Conservation (phyloP, 2,329 filamentous ascomycete genomes). For the Diaporthe batatas region DNA sequence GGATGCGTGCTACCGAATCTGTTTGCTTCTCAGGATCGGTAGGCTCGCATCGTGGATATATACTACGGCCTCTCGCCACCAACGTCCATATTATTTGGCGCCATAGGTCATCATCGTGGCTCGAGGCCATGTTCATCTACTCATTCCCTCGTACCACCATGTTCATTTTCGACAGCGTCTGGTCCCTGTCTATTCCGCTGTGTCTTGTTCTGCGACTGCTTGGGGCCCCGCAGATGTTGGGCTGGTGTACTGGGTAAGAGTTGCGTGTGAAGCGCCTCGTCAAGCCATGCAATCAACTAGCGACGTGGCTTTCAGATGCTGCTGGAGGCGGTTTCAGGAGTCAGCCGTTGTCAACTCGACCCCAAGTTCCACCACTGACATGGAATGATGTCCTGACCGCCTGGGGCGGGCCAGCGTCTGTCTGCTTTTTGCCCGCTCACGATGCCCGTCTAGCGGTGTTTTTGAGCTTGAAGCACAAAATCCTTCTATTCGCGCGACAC, state of each 20-base stretch:
- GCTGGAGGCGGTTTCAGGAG: conserved; percentile 2
- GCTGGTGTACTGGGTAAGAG: neutral
- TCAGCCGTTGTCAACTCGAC: neutral
- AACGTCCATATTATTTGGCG: neutral
- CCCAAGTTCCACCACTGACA: neutral
- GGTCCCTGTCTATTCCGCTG: neutral
- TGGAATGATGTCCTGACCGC: neutral
- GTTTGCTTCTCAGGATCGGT: neutral
- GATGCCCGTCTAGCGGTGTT: conserved; percentile 3
- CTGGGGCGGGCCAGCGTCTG: neutral
- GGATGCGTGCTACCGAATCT: neutral
- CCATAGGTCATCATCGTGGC: neutral
- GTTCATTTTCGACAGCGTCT: neutral
- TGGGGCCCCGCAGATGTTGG: neutral
- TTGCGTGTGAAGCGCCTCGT: neutral
- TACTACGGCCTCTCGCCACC: neutral
- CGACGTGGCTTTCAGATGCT: conserved; percentile 6
- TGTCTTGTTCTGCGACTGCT: conserved; percentile 16
- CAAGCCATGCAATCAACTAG: conserved; percentile 5
- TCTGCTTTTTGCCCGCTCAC: neutral
- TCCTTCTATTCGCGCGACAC: neutral
- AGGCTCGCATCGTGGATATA: neutral
- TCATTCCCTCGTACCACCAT: neutral
- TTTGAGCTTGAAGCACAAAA: neutral
- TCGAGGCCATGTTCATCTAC: neutral